Base-by-base conservation (phyloP, 257 asterid species). In the Echium plantagineum region DNA sequence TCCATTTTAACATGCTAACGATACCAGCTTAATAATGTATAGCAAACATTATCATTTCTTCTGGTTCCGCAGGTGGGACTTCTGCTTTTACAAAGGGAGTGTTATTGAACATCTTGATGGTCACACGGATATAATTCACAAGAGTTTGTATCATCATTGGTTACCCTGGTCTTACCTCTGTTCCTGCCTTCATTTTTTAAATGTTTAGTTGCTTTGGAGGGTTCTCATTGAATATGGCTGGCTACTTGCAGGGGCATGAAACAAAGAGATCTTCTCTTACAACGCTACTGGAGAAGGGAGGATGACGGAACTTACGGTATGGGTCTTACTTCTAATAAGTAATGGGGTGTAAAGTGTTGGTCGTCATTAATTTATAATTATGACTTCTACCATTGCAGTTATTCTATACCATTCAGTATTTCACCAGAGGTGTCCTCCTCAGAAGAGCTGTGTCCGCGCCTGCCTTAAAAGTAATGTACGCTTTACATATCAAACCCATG, bases 401-500 rank as follows among this genome's bases (percentile, higher is more conserved):
- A 88, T 88, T 73, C 81, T 88, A 60, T 85, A 85, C 77, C 96
- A 88, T 78, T 91, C 96, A 26, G 98, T 85, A 62, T 83, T 82
- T 74, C 98, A 91, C 80, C 83, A 79, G 79, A 79, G 71, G 69
- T 91, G 96, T 79, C 90, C 89, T 9, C 83, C 90, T 55, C 87
- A 81, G 66, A 74, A 66, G 80, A 88, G 86, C 72, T 88, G 80
- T 52, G 79, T 85, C 58, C 96, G 98, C 71, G 96, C 96, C 84
- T 85, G 98, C 88, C 98, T 91, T 75, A 88, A 91, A 91, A 91
- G 98, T 91, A 91, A 91, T 78, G 95, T 85, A 83, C 60, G 95
- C 95, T 74, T 64, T 74, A 49, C 63, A 63, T 76, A 61, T 75
- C 62, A 59, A 65, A 64, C 66, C 53, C 48, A 59, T 65, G 63